These are phyloP conservation scores for Paraphoma sp. DNA, from an alignment of 2,329 filamentous ascomycete species.

Conservation along the genomic window DNA sequence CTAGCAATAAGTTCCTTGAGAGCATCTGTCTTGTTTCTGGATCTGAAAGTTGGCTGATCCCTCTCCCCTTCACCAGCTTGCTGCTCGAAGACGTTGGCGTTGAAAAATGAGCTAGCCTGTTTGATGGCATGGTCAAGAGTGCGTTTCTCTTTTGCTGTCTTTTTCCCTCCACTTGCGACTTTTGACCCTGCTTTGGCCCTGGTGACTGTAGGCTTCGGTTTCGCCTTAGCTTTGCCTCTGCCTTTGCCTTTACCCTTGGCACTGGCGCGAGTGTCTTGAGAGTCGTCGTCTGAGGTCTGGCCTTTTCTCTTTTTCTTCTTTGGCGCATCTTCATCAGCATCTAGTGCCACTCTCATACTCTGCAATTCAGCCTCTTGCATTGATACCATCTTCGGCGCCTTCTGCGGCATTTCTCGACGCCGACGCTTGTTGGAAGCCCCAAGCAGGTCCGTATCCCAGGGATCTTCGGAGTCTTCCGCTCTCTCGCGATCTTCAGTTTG, in stretches of 20 bases:
- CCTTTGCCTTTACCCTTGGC: constrained; percentile 3
- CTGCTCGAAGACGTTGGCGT: constrained; percentile 40
- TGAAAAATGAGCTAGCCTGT: constrained; percentile 34
- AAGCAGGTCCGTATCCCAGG: background rate
- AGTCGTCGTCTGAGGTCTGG: background rate
- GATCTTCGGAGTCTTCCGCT: constrained; percentile 8
- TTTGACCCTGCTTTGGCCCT: constrained; percentile 9
- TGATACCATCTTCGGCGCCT: constrained; percentile 9
- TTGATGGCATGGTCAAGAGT: constrained; percentile 20
- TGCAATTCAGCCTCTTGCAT: constrained; percentile 36
- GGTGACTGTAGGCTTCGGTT: background rate
- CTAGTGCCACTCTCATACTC: constrained; percentile 39
- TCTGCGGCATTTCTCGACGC: constrained; percentile 19
- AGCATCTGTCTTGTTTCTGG: constrained; percentile 38
- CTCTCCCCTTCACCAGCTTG: constrained; percentile 30
- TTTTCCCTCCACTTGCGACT: constrained; percentile 7
- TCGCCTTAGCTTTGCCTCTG: constrained; percentile 12
- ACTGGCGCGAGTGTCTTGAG: background rate
- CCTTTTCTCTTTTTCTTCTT: constrained; percentile 31
- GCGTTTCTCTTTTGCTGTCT: constrained; percentile 24
- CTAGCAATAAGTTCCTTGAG: constrained; percentile 50
- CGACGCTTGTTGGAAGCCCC: constrained; percentile 18
- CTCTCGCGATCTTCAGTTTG: constrained; percentile 5
- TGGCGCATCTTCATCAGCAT: constrained; percentile 27
- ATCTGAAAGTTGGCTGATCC: constrained; percentile 33